phyloP scores from a whole-genome alignment of 179 eudicot genomes.

The Silene vulgaris region DNA sequence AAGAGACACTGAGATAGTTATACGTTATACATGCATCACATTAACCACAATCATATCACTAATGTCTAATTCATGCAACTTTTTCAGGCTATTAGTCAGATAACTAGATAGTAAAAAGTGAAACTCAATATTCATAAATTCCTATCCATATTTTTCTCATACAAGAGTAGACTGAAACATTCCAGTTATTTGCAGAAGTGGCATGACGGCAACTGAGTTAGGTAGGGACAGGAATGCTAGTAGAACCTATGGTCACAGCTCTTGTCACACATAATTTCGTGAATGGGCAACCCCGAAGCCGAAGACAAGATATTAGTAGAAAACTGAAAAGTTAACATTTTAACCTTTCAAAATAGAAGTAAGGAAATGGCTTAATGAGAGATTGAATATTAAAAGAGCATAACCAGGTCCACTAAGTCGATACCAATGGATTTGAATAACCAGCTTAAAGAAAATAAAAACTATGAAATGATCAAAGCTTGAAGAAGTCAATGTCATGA shows the following conservation, averaged over 20 bases:
- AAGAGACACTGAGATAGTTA: background rate
- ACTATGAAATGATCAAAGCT: too few relatives aligned
- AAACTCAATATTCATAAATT: background rate
- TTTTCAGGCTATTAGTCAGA: background rate
- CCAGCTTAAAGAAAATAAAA: too few relatives aligned
- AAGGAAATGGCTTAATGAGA: too few relatives aligned
- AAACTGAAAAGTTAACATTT: background rate
- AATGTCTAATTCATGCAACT: background rate
- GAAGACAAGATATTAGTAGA: background rate
- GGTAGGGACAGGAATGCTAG: background rate
- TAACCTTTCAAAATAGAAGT: background rate
- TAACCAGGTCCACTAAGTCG: too few relatives aligned
- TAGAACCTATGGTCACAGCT: conserved; percentile 1
- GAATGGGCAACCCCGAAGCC: too few relatives aligned
- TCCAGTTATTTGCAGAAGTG: background rate
- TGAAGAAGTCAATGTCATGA: too few relatives aligned
- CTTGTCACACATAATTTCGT: background rate
- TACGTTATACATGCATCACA: background rate
- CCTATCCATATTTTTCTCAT: background rate
- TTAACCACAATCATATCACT: background rate
- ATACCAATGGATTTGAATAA: too few relatives aligned
- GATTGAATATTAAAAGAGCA: too few relatives aligned
- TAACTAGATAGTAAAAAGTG: background rate
- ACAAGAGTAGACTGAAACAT: background rate
- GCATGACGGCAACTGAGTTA: background rate